phyloP scores from a whole-genome alignment of 1,284 basidiomycete species.

The Pascua guehoae region DNA sequence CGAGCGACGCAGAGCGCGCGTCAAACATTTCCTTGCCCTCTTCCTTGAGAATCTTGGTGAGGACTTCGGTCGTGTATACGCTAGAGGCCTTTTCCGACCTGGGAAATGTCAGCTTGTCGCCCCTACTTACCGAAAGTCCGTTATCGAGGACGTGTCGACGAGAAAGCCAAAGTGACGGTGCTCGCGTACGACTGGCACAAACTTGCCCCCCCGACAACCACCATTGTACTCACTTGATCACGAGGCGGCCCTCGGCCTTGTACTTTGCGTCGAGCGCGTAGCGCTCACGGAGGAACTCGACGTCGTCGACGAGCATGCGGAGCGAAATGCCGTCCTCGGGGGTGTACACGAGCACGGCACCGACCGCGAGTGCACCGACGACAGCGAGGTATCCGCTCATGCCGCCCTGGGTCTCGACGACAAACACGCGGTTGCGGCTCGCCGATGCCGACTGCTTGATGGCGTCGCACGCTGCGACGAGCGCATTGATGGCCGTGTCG shows the following conservation, averaged over 20 bases:
- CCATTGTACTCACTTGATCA: constrained; percentile 64
- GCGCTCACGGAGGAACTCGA: constrained; percentile 81
- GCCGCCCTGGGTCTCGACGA: constrained; percentile 97
- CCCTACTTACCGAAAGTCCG: no score
- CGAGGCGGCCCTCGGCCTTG: constrained; percentile 84
- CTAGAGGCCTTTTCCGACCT: constrained; percentile 83
- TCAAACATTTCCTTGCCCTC: constrained; percentile 91
- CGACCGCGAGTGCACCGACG: constrained; percentile 88
- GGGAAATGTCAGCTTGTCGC: background rate
- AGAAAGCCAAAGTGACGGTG: no score
- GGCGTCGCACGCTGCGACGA: constrained; percentile 96
- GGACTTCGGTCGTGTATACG: constrained; percentile 86
- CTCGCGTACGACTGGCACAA: no score
- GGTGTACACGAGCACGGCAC: constrained; percentile 89
- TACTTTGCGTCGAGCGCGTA: constrained; percentile 84
- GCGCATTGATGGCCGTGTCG: constrained; percentile 92
- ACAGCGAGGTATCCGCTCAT: constrained; percentile 94
- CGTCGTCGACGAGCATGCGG: constrained; percentile 75
- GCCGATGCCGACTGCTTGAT: constrained; percentile 98
- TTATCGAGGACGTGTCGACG: no score
- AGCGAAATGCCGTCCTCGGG: constrained; percentile 87
- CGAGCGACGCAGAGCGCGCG: constrained; percentile 85
- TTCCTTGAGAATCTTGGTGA: constrained; percentile 91
- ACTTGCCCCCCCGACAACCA: no score
- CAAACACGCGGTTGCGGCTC: constrained; percentile 90